Base-by-base conservation (phyloP, 805 yeast species). In the Kluyveromyces wickerhamii region DNA sequence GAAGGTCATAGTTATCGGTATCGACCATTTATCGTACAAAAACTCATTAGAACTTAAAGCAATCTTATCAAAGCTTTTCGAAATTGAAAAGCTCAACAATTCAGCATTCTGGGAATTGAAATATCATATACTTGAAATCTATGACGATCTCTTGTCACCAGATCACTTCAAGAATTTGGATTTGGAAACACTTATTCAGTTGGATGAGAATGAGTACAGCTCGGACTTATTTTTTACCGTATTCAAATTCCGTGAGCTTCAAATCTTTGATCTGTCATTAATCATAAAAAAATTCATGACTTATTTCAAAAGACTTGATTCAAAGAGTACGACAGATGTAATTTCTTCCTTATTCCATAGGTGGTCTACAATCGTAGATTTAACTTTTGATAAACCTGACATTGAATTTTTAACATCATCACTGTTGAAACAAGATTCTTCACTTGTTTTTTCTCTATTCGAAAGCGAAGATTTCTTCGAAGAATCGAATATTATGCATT, bases 341-440 rank as follows among this genome's bases (percentile, higher is more conserved):
- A 35, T 60, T 7, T 19, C 38, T 22, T 36, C 48, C 10, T 35
- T 65, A 0, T 64, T 77, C 34, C 42, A 47, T 7, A 70, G 84
- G 45, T 80, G 86, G 86, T 47, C 67, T 25, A 69, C 77, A 1
- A 39, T 79, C 1, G 36, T 67, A 26, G 61, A 72, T 44, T 30
- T 38, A 5, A 42, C 57, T 29, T 62, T 70, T 43, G 25, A 53
- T 0, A 39, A 46, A 10, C 48, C 54, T 0, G 52, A 62, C 5
- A 44, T 71, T 4, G 29, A 44, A 1, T 3, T 22, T 2, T 27
- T 73, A 4, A 48, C 67, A 1, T 28, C 41, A 0, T n/a, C 44
- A 0, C 42, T 71, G 3, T 43, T 67, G 11, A 25, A 50, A 2
- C 9, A 36, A 38, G n/a, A 46, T 36, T 4, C 15, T 11, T 27